Evolutionary conservation across 2,329 filamentous ascomycete genomes (phyloP).

Genomic region (Paracorniculantispora psalliotae): DNA sequence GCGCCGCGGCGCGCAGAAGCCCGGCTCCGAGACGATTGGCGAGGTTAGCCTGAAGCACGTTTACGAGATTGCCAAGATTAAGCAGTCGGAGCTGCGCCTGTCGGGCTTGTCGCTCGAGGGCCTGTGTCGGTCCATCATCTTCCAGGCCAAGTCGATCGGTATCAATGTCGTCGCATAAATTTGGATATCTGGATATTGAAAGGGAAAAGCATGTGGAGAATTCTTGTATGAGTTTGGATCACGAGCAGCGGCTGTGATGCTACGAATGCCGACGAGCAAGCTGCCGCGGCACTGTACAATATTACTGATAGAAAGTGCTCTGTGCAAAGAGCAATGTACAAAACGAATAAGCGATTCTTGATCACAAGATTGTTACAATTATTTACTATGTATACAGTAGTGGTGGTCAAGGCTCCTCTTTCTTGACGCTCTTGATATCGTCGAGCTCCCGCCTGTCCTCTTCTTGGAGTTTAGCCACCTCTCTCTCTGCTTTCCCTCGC

Average conservation of each 20-base stretch:
- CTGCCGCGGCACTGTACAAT: conserved; percentile 3
- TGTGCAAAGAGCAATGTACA: conserved; percentile 8
- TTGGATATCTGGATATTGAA: too few relatives aligned
- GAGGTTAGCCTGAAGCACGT: conserved; percentile 89
- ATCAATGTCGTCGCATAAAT: conserved; percentile 62
- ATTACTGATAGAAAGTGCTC: conserved; percentile 4
- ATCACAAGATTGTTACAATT: not conserved
- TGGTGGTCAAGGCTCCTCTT: conserved; percentile 13
- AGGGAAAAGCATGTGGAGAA: too few relatives aligned
- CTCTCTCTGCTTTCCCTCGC: conserved; percentile 3
- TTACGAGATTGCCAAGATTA: conserved; percentile 97
- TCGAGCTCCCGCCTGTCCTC: conserved; percentile 18
- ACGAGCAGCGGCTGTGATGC: not conserved
- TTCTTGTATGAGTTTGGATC: not conserved
- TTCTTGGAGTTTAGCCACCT: conserved; percentile 20
- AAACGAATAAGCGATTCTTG: conserved; percentile 7
- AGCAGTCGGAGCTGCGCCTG: conserved; percentile 70
- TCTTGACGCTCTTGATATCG: conserved; percentile 20
- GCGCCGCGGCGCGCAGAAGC: conserved; percentile 69
- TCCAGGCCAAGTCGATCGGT: conserved; percentile 70
- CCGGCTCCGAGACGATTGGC: conserved; percentile 74
- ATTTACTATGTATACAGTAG: not conserved
- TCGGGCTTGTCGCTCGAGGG: conserved; percentile 67
- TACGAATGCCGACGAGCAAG: not conserved
- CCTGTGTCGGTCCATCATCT: conserved; percentile 69